These are phyloP conservation scores for Leccinum barrowsii DNA, from an alignment of 768 basidiomycete species.

Conservation along the genomic window DNA sequence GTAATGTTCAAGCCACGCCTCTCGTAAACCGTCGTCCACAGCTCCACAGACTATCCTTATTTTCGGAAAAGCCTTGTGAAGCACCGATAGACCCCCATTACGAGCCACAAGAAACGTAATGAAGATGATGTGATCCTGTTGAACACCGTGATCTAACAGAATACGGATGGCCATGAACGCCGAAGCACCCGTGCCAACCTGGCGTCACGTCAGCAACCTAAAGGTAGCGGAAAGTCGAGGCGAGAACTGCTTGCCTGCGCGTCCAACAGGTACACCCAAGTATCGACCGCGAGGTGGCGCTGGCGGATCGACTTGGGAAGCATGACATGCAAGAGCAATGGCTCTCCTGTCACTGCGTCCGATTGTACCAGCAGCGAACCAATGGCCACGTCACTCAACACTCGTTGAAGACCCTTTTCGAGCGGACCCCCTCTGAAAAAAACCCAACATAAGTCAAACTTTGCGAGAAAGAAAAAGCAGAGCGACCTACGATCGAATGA, in stretches of 20 bases:
- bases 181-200: conserved; percentile 93
- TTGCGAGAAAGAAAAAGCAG: not conserved
- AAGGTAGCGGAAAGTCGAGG: not conserved
- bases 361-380: conserved; percentile 92
- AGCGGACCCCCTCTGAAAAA: conserved; percentile 76
- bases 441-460: conserved; percentile 3
- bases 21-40: conserved; percentile 73
- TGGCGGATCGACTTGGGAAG: conserved; percentile 73
- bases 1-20: conserved; percentile 65
- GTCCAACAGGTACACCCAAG: conserved; percentile 87
- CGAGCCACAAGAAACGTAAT: conserved; percentile 85
- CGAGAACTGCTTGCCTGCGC: conserved; percentile 55
- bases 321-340: conserved; percentile 76
- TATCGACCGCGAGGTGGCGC: conserved; percentile 57
- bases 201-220: not conserved
- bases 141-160: conserved; percentile 88
- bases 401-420: conserved; percentile 85
- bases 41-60: conserved; percentile 85
- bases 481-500: conserved; percentile 74
- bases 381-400: conserved; percentile 79
- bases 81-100: conserved; percentile 72
- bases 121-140: conserved; percentile 81
- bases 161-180: conserved; percentile 95
- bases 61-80: conserved; percentile 79
- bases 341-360: conserved; percentile 81